Base-by-base conservation (phyloP, 345 rosid genomes). In the Citrus inodora region DNA sequence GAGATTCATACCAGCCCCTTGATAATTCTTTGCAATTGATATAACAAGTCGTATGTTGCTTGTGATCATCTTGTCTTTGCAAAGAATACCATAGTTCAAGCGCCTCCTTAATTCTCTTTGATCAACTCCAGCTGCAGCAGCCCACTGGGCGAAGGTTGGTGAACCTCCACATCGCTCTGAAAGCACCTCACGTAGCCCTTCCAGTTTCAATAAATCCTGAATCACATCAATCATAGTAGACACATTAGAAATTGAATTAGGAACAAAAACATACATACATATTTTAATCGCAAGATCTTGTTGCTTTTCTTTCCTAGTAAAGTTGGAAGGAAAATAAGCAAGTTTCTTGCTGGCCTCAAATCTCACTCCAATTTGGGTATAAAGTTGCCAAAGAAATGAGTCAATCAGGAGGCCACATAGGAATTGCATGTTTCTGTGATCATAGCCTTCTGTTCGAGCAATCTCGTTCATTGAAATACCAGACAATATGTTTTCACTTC, bases 51-150 rank as follows among this genome's bases (percentile, higher is more conserved):
- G 89, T 69, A 94, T 87, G 86, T 96, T 96, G 89, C 94, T 90
- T 88, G 89, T 96, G 56, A 96, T 88, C 98, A 96, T 96, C 84
- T 75, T 96, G 82, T 96, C 97, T 81, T 92, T 96, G 90, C 99
- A 96, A 78, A 78, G 25, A 32, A 58, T 67, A 61, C 97, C 99
- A 77, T 94, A 60, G 82, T 84, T 81, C 81, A 96, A 75, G 76
- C 95, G 97, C 75, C 63, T 87, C 82, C 94, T 88, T 74, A 96
- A 85, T 74, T 94, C 87, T 81, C 78, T 88, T 79, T 85, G 89
- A 80, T 92, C 97, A 21, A 90, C 90, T 79, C 94, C 93, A 65
- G 97, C 98, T 48, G 97, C 98, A 74, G 95, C 87, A 65, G 99
- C 98, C 99, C 97, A 96, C 76, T 91, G 98, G 60, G 82, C 83